Conservation (phyloP, 2,329 filamentous ascomycete species). For the Acrocalymma vagum region DNA sequence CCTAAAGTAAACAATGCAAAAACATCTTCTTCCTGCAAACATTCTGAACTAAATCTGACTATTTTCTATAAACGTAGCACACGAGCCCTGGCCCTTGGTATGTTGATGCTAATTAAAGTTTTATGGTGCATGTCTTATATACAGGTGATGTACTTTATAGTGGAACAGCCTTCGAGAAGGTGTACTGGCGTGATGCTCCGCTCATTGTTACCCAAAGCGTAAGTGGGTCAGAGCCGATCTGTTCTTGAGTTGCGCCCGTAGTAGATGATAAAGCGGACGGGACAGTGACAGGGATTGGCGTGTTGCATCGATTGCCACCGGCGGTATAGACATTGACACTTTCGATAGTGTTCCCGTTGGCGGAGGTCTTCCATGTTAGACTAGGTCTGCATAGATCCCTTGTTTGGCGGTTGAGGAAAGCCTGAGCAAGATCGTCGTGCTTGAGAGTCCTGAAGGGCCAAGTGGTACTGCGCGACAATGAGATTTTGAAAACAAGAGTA, state of each 20-base stretch:
- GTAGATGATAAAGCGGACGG: constrained; percentile 55
- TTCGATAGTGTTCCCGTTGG: constrained; percentile 55
- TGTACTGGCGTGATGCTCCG: constrained; percentile 45
- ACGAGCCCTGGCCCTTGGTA: no score
- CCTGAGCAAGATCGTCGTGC: constrained; percentile 62
- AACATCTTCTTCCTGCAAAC: no score
- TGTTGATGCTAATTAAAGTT: no score
- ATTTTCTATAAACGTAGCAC: no score
- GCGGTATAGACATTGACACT: constrained; percentile 58
- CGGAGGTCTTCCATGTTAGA: constrained; percentile 55
- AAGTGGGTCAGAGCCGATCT: constrained; percentile 59
- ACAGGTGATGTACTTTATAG: constrained; percentile 23
- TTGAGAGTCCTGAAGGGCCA: constrained; percentile 66
- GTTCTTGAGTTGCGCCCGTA: constrained; percentile 57
- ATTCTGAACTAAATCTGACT: no score
- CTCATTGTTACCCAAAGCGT: constrained; percentile 51
- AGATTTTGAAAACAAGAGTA: neutral
- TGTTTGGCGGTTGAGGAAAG: constrained; percentile 62
- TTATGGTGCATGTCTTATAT: neutral
- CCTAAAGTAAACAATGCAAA: no score
- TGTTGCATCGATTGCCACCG: constrained; percentile 60
- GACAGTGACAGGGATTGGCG: constrained; percentile 64
- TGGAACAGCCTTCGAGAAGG: constrained; percentile 34
- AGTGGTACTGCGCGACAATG: constrained; percentile 28
- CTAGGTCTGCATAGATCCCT: constrained; percentile 63